Conservation (phyloP, 140 eudicot species). For the Stevia rebaudiana region DNA sequence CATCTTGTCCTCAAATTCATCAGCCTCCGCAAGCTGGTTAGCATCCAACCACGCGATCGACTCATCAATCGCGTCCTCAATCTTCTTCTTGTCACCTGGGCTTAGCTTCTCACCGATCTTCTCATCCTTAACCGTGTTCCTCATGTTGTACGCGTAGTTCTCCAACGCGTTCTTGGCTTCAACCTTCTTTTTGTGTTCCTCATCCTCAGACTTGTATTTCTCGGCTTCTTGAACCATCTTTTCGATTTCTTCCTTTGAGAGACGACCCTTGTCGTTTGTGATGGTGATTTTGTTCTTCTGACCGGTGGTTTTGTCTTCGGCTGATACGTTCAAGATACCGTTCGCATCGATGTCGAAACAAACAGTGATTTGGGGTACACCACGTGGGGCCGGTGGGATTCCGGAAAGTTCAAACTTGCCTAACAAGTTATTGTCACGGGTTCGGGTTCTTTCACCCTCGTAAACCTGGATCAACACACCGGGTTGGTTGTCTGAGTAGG, state of each 20-base stretch:
- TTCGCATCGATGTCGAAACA: slow-evolving; percentile 56
- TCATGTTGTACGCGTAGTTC: slow-evolving; percentile 59
- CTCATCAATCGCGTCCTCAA: slow-evolving; percentile 58
- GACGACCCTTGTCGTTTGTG: slow-evolving; percentile 57
- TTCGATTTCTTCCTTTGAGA: slow-evolving; percentile 56
- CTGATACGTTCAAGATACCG: slow-evolving; percentile 53
- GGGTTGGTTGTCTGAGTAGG: slow-evolving; percentile 47
- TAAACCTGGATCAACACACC: slow-evolving; percentile 56
- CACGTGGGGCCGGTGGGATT: slow-evolving; percentile 54
- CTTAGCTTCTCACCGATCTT: slow-evolving; percentile 51
- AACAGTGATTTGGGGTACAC: slow-evolving; percentile 61
- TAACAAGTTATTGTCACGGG: slow-evolving; percentile 57
- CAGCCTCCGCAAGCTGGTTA: slow-evolving; percentile 55
- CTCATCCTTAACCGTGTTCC: slow-evolving; percentile 59
- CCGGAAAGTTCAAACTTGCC: slow-evolving; percentile 60
- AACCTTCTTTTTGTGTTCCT: slow-evolving; percentile 64
- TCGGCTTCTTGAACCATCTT: slow-evolving; percentile 71
- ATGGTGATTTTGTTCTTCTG: slow-evolving; percentile 64
- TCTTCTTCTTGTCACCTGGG: slow-evolving; percentile 54
- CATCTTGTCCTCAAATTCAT: slow-evolving; percentile 62
- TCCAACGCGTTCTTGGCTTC: slow-evolving; percentile 60
- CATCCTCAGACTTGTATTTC: slow-evolving; percentile 59
- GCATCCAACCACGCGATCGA: slow-evolving; percentile 50
- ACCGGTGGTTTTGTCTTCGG: slow-evolving; percentile 60
- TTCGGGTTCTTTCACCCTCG: slow-evolving; percentile 61